Percentiles rank a stretch among this genome's conserved stretches.
These are phyloP conservation scores for Pestalotiopsis sp. DNA, from an alignment of 2,329 filamentous ascomycete genomes.

Conservation along the genomic window DNA sequence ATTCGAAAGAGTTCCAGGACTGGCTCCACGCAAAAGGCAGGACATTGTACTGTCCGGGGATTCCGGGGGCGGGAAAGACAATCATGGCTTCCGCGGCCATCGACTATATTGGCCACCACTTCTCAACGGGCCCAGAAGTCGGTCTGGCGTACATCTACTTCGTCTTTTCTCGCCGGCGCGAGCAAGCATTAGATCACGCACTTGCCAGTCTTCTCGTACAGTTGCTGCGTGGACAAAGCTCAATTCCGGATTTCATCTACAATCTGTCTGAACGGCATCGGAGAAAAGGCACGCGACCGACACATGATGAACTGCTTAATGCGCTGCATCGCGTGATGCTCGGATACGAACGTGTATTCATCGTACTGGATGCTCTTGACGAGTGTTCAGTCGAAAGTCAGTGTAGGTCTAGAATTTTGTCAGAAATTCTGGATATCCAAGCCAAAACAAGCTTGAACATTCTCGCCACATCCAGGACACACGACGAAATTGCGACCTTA, in stretches of 20 bases:
- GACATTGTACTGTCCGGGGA: conserved; percentile 48
- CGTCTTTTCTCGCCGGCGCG: conserved; percentile 37
- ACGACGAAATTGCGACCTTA: not conserved
- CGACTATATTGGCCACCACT: conserved; percentile 36
- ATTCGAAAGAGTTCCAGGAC: conserved; percentile 32
- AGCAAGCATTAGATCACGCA: conserved; percentile 37
- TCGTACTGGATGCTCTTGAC: not conserved
- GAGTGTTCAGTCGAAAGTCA: not conserved
- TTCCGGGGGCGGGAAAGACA: conserved; percentile 53
- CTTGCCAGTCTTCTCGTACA: conserved; percentile 40
- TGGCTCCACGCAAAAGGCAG: conserved; percentile 30
- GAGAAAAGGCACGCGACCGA: not conserved
- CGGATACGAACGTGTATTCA: not conserved
- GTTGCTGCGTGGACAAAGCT: conserved; percentile 26
- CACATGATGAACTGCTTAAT: not conserved
- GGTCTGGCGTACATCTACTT: conserved; percentile 50
- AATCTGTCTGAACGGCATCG: conserved; percentile 27
- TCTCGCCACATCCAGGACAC: not conserved
- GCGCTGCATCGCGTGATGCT: not conserved
- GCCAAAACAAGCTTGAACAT: not conserved
- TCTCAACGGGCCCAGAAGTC: conserved; percentile 22
- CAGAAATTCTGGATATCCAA: not conserved
- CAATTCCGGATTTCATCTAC: conserved; percentile 30
- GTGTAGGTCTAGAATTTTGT: not conserved
- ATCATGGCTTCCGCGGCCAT: conserved; percentile 44